Conservation (phyloP, 2,329 filamentous ascomycete genomes). For the Rhynchosporium agropyri region DNA sequence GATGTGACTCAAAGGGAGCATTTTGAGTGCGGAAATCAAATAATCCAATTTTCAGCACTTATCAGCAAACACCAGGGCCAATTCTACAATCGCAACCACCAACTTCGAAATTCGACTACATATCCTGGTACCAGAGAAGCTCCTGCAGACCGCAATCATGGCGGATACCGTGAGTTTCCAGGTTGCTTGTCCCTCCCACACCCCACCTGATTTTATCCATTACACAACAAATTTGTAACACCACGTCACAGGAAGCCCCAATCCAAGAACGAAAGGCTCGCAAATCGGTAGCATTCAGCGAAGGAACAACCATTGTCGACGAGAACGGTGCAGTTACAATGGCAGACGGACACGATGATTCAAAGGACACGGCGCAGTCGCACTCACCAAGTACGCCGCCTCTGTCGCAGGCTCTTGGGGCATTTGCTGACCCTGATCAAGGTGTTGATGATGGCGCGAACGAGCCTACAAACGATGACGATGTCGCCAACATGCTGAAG, state of each 20-base stretch:
- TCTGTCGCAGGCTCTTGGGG: slow-evolving; percentile 55
- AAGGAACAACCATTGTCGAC: slow-evolving; percentile 85
- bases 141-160: slow-evolving; percentile 51
- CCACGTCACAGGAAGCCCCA: slow-evolving; percentile 35
- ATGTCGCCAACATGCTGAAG: slow-evolving; percentile 69
- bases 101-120: slow-evolving; percentile 2
- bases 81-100: neutral
- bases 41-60: slow-evolving; percentile 12
- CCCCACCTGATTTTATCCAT: slow-evolving; percentile 29
- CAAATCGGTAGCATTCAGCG: slow-evolving; percentile 93
- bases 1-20: slow-evolving; percentile 23
- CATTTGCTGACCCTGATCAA: slow-evolving; percentile 55
- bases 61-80: slow-evolving; percentile 17
- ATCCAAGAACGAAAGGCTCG: slow-evolving; percentile 67
- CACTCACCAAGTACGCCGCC: slow-evolving; percentile 71
- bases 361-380: slow-evolving; percentile 80
- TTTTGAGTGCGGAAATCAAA: slow-evolving; percentile 19
- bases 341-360: slow-evolving; percentile 68
- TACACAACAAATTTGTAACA: slow-evolving; percentile 31
- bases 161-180: slow-evolving; percentile 47
- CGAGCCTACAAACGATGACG: slow-evolving; percentile 49
- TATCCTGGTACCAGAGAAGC: slow-evolving; percentile 7
- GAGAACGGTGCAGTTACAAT: slow-evolving; percentile 83
- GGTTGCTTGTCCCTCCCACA: slow-evolving; percentile 20
- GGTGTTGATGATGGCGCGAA: slow-evolving; percentile 43